Conservation (phyloP, 495 filamentous ascomycete genomes). For the Penicillium chermesinum region DNA sequence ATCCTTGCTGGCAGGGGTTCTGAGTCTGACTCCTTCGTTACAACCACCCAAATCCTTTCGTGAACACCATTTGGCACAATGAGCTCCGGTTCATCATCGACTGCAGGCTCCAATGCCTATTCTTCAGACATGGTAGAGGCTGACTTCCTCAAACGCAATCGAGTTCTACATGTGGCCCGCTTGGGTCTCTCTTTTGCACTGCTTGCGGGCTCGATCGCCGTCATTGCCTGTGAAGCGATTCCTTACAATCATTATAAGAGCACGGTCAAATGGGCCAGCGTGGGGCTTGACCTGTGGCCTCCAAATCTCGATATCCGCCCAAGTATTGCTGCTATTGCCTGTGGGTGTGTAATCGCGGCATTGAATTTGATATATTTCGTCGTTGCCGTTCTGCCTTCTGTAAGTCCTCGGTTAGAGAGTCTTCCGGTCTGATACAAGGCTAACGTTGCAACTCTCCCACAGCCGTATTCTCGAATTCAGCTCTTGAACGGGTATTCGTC, state of each 20-base stretch:
- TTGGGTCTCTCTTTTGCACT: constrained; percentile 34
- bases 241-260: constrained; percentile 37
- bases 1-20: constrained; percentile 23
- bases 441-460: constrained; percentile 1
- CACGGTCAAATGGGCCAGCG: constrained; percentile 30
- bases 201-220: constrained; percentile 28
- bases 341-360: constrained; percentile 38
- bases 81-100: constrained; percentile 25
- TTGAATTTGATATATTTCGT: constrained; percentile 39
- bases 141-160: constrained; percentile 32
- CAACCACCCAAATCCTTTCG: not conserved
- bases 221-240: constrained; percentile 39
- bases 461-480: constrained; percentile 36
- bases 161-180: constrained; percentile 33
- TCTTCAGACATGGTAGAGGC: constrained; percentile 36
- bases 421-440: not conserved
- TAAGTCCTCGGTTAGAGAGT: constrained; percentile 16
- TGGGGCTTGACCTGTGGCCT: constrained; percentile 47
- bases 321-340: constrained; percentile 38
- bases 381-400: constrained; percentile 39
- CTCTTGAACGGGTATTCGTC: constrained; percentile 37
- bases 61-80: constrained; percentile 12
- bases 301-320: constrained; percentile 45
- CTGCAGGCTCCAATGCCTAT: constrained; percentile 25
- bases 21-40: constrained; percentile 3